phyloP scores from a whole-genome alignment of 495 filamentous ascomycete species.

The Penicillium canescens region DNA sequence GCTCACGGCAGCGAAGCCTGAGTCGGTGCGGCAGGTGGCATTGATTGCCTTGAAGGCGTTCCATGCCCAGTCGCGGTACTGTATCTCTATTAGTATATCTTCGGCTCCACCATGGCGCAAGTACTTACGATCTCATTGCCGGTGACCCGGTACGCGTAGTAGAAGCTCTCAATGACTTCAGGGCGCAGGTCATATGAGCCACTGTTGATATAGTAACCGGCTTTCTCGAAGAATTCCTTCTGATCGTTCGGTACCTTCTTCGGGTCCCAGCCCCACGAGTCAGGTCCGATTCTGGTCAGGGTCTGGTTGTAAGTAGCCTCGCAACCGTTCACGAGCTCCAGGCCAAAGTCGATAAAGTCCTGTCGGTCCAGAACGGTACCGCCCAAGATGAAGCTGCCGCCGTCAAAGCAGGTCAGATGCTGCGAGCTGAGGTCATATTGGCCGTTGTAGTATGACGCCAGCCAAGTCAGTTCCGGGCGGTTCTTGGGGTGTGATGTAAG shows the following conservation, averaged over 20 bases:
- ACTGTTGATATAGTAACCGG: slow-evolving; percentile 75
- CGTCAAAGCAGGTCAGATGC: slow-evolving; percentile 81
- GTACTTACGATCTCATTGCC: slow-evolving; percentile 52
- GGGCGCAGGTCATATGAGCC: slow-evolving; percentile 70
- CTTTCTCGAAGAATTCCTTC: slow-evolving; percentile 56
- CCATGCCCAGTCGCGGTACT: slow-evolving; percentile 86
- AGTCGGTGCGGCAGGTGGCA: slow-evolving; percentile 58
- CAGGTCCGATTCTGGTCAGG: slow-evolving; percentile 74
- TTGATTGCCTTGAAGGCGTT: slow-evolving; percentile 74
- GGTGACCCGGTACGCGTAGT: slow-evolving; percentile 83
- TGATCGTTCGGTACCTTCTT: slow-evolving; percentile 46
- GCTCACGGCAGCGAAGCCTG: slow-evolving; percentile 64
- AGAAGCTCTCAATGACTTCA: slow-evolving; percentile 84
- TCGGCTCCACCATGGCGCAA: not conserved
- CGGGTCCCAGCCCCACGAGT: slow-evolving; percentile 72
- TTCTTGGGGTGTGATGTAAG: slow-evolving; percentile 69
- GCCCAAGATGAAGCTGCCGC: slow-evolving; percentile 86
- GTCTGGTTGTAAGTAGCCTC: slow-evolving; percentile 71
- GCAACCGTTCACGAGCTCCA: slow-evolving; percentile 72
- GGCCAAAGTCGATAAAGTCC: slow-evolving; percentile 72
- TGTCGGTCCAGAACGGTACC: slow-evolving; percentile 64
- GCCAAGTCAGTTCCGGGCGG: slow-evolving; percentile 73
- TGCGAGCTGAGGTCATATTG: slow-evolving; percentile 53
- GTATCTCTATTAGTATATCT: slow-evolving; percentile 24
- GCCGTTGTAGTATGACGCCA: slow-evolving; percentile 62